Evolutionary conservation across 75 land plant species (phyloP), one percentile per base, ranked within the genome.

Genomic region (Pseudotsuga menziesii): DNA sequence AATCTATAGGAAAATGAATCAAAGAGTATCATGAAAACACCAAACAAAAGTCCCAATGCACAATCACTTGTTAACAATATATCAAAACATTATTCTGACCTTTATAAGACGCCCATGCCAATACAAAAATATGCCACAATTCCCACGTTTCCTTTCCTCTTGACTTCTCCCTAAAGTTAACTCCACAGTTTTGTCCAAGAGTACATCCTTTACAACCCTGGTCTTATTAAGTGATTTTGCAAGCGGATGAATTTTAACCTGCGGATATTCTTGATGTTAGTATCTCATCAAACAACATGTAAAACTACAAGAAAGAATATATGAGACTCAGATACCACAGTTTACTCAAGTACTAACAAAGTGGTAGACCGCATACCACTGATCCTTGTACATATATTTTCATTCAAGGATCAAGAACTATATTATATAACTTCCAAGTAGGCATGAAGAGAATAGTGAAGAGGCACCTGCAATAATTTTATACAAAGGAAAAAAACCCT

Each of bases 21-120:
- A 2, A 48, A 48, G 12, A 2, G 9, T 9, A 9, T 48, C 9
- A 12, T 11, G 9, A 48, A 12, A 12, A 48, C 9, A 48, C 11
- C 54, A 48, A 48, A 9, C 54, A 48, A 48, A 9, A 48, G 54
- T 48, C 54, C 54, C 54, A 48, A 9, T 2, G 61, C n/a, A 60
- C n/a, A 60, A 60, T 20, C 48, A 44, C 48, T 44, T 44, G 48
- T 48, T 48, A 48, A 48, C 54, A 48, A 48, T 11, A 48, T 71
- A n/a, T 19, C 39, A 20, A 71, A 71, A 71, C 55, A 44, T 71
- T 35, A 39, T 39, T 20, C 12, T 72, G 29, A 93, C 96, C 91
- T 93, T 90, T 71, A 93, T 89, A 35, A 93, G 78, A 15, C 96
- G 86, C 15, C 94, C 94, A 86, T 93, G 94, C 96, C 96, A 93